Evolutionary conservation across 2,329 filamentous ascomycete genomes (phyloP), one percentile per base, ranked within the genome.

Genomic region (Acephala macrosclerotiorum): DNA sequence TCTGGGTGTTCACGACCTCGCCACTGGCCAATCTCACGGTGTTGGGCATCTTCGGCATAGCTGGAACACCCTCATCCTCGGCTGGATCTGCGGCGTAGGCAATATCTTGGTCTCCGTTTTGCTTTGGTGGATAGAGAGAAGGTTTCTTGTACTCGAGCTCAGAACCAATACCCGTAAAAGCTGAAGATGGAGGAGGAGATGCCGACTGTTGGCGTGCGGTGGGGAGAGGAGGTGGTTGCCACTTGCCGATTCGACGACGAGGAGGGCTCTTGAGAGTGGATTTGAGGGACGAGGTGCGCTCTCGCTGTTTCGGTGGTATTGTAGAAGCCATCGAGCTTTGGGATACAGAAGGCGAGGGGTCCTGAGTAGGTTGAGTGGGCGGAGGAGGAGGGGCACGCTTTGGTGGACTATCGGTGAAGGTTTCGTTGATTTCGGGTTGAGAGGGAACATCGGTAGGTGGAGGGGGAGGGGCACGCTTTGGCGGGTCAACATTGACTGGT

Each of bases 21-120:
- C 72, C 72, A 66, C 64, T 73, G 3, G 67, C 60, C 12, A 73
- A 45, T 20, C 68, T 56, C n/a, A 75, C 61, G 25, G 60, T 58
- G 29, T 68, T 71, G 8, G 75, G 75, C 58, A 75, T 65, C 26
- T 65, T 68, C 3, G 74, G 74, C 51, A 72, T 63, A 16, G 72
- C 71, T 29, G 72, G 70, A 12, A 72, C 64, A 26, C 68, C 63
- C 26, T 63, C 47, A 40, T 65, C 64, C 12, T 38, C 38, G 9
- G 53, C 25, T 26, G 64, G 60, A 35, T 63, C 60, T 9, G 51
- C 65, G 55, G 33, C 63, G 45, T 69, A 64, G 7, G 60, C 35
- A 25, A 35, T 1, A 38, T 60, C 6, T 60, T 36, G n/a, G 18
- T 35, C 16, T 55, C 45, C 16, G 25, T 38, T 11, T 49, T 33